Evolutionary conservation across 2,329 filamentous ascomycete species (phyloP).

Genomic region (Colletotrichum chrysophilum): DNA sequence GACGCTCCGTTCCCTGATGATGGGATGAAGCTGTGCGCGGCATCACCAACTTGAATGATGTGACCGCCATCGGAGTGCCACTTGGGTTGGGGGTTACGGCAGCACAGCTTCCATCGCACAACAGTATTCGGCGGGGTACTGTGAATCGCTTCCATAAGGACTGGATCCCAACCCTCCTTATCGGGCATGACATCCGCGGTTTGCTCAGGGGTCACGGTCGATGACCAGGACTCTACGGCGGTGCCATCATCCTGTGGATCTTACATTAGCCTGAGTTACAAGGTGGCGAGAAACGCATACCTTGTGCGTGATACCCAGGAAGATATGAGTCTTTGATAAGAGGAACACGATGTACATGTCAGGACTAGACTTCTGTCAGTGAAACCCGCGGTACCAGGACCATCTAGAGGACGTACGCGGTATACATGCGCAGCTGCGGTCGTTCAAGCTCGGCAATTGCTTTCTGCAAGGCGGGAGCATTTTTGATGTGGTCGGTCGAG

Average conservation of each 20-base stretch:
- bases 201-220: not conserved
- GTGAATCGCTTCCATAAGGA: not conserved
- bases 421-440: not conserved
- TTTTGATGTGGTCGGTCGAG: not conserved
- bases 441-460: not conserved
- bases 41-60: slow-evolving; percentile 25
- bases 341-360: not conserved
- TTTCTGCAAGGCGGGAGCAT: not conserved
- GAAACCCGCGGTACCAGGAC: not conserved
- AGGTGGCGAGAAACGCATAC: not conserved
- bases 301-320: not conserved
- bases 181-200: not conserved
- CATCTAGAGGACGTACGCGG: not conserved
- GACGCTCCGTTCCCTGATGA: slow-evolving; percentile 24
- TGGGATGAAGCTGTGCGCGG: slow-evolving; percentile 25
- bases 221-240: not conserved
- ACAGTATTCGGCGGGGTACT: not conserved
- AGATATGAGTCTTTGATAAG: not conserved
- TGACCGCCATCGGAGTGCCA: slow-evolving; percentile 20
- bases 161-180: not conserved
- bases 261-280: not conserved
- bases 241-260: not conserved
- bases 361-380: not conserved
- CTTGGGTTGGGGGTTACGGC: slow-evolving; percentile 14
- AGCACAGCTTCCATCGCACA: slow-evolving; percentile 16